Evolutionary conservation across 192 early-diverging fungal species (phyloP).

Genomic region (Backusella liffmaniae): DNA sequence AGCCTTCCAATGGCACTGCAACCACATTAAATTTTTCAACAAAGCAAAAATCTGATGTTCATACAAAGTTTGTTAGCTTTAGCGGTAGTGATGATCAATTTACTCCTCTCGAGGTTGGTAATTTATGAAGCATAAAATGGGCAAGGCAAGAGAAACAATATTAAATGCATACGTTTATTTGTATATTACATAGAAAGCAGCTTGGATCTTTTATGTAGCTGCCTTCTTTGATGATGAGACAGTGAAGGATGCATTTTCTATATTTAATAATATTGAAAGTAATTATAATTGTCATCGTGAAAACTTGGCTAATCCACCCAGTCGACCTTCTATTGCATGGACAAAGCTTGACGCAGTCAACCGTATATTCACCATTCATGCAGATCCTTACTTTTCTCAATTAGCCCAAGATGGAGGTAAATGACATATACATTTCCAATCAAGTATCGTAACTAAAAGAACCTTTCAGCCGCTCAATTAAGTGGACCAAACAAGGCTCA

Average conservation of each 20-base stretch:
- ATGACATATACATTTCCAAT: not conserved
- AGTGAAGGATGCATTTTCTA: not conserved
- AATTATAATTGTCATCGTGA: not conserved
- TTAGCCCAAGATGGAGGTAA: slow-evolving; percentile 13
- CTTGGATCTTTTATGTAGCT: slow-evolving; percentile 4
- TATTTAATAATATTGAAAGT: not conserved
- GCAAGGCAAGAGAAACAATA: not conserved
- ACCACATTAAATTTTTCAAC: not conserved
- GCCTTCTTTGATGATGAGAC: slow-evolving; percentile 1
- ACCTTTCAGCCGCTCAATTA: not conserved
- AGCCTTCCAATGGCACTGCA: not conserved
- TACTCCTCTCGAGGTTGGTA: not conserved
- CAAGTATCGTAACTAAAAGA: not conserved
- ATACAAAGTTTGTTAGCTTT: not conserved
- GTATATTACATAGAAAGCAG: slow-evolving; percentile 4
- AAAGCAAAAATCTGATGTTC: not conserved
- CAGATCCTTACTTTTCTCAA: slow-evolving; percentile 2
- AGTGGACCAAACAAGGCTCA: not conserved
- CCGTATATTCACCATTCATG: not conserved
- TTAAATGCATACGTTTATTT: not conserved
- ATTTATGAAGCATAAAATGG: not conserved
- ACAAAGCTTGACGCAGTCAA: not conserved
- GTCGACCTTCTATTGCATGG: not conserved
- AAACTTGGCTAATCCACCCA: not conserved
- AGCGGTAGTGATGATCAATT: slow-evolving; percentile 3